Conservation (phyloP, 2,329 filamentous ascomycete genomes). For the Apiospora rasikravindrae region DNA sequence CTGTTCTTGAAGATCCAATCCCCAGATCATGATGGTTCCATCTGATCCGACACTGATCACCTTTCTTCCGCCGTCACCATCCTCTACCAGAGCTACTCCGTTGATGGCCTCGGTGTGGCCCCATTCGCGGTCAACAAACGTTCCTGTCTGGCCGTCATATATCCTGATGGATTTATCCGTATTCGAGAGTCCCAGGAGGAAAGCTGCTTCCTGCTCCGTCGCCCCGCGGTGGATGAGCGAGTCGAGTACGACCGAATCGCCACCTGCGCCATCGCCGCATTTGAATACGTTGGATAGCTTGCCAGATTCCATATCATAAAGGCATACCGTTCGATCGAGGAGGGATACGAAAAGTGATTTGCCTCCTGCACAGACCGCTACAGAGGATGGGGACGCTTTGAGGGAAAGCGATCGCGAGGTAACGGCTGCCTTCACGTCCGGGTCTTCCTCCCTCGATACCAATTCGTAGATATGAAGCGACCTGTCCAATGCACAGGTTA, state of each 20-base stretch:
- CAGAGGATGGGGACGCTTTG: slow-evolving; percentile 86
- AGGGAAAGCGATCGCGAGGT: slow-evolving; percentile 78
- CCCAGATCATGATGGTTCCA: slow-evolving; percentile 84
- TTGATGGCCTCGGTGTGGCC: slow-evolving; percentile 95
- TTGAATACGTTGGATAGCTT: slow-evolving; percentile 77
- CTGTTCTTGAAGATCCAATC: slow-evolving; percentile 56
- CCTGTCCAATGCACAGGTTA: slow-evolving; percentile 89
- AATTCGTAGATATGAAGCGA: slow-evolving; percentile 84
- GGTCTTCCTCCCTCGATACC: slow-evolving; percentile 69
- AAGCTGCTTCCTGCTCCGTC: slow-evolving; percentile 59
- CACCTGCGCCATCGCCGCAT: slow-evolving; percentile 78
- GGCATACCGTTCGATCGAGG: slow-evolving; percentile 64
- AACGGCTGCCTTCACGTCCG: slow-evolving; percentile 74
- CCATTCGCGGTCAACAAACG: slow-evolving; percentile 86
- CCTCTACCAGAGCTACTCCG: slow-evolving; percentile 75
- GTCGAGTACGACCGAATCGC: slow-evolving; percentile 83
- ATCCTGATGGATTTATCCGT: slow-evolving; percentile 95
- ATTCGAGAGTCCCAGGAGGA: slow-evolving; percentile 87
- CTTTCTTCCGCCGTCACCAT: slow-evolving; percentile 58
- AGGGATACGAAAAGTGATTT: slow-evolving; percentile 64
- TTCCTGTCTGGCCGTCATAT: slow-evolving; percentile 80
- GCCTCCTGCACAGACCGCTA: slow-evolving; percentile 71
- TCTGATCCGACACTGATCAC: slow-evolving; percentile 79
- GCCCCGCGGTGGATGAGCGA: slow-evolving; percentile 70
- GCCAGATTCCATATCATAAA: slow-evolving; percentile 70